These are phyloP conservation scores for Ichthyophthirius multifiliis DNA, from an alignment of 169 alveolate genomes.

Conservation along the genomic window DNA sequence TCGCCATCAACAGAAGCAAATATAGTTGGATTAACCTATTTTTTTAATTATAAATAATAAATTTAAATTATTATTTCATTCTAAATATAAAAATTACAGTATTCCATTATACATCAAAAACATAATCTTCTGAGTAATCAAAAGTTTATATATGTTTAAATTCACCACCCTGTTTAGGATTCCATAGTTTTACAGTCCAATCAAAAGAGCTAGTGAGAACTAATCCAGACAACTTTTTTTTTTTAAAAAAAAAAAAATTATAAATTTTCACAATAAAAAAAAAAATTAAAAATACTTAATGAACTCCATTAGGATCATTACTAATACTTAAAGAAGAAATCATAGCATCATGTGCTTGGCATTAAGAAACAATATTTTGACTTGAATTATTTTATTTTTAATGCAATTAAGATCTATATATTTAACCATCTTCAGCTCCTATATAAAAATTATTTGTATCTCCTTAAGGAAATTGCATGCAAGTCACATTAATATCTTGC, in stretches of 20 bases:
- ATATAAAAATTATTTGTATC: conserved; percentile 74
- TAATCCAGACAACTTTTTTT: conserved; percentile 62
- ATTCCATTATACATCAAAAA: conserved; percentile 84
- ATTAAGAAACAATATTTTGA: conserved; percentile 33
- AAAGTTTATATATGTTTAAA: conserved; percentile 55
- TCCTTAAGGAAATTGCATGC: conserved; percentile 71
- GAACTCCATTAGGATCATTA: not conserved
- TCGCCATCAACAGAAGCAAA: conserved; percentile 61
- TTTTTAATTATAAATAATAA: not conserved
- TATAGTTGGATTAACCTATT: conserved; percentile 44
- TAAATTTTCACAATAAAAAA: not conserved
- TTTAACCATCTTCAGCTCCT: conserved; percentile 75
- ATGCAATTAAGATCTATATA: conserved; percentile 52
- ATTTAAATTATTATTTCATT: not conserved
- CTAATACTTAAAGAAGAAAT: conserved; percentile 52
- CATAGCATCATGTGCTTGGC: conserved; percentile 75
- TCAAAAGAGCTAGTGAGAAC: conserved; percentile 83
- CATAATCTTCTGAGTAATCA: conserved; percentile 76
- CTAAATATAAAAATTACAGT: not conserved
- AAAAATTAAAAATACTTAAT: not conserved
- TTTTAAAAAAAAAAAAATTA: conserved; percentile 53
- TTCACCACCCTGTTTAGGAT: conserved; percentile 50
- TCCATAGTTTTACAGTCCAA: conserved; percentile 86
- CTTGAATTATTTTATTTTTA: conserved; percentile 45
- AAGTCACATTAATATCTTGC: conserved; percentile 54